Evolutionary conservation across 2,329 filamentous ascomycete genomes (phyloP).

Genomic region (Aspergillus arachidicola): DNA sequence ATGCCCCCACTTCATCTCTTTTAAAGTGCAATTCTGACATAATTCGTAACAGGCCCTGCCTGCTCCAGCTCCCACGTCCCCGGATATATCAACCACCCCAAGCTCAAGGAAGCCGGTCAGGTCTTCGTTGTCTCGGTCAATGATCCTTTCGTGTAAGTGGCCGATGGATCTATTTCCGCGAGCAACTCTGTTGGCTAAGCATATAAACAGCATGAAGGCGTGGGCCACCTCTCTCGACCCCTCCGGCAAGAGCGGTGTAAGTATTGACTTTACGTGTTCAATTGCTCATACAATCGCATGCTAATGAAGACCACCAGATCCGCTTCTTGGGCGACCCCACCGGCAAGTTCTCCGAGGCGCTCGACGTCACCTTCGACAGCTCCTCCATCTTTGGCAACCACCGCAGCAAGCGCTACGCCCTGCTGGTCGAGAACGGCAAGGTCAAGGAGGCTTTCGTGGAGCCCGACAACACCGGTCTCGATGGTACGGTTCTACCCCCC

Average conservation of each 20-base stretch:
- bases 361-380: slow-evolving; percentile 82
- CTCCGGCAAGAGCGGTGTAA: slow-evolving; percentile 71
- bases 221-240: slow-evolving; percentile 82
- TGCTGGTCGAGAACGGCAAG: slow-evolving; percentile 81
- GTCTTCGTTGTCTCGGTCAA: slow-evolving; percentile 93
- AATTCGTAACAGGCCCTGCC: slow-evolving; percentile 51
- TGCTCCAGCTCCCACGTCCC: slow-evolving; percentile 77
- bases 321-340: slow-evolving; percentile 86
- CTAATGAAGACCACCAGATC: slow-evolving; percentile 56
- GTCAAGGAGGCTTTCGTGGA: slow-evolving; percentile 81
- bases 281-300: neutral
- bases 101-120: slow-evolving; percentile 76
- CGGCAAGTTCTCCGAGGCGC: slow-evolving; percentile 76
- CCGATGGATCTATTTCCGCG: neutral
- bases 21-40: neutral
- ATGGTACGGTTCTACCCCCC: slow-evolving; percentile 56
- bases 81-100: slow-evolving; percentile 78
- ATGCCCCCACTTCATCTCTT: slow-evolving; percentile 29
- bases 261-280: slow-evolving; percentile 38
- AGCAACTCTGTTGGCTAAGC: slow-evolving; percentile 1
- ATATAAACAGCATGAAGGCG: slow-evolving; percentile 74
- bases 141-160: slow-evolving; percentile 84
- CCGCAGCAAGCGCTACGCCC: slow-evolving; percentile 84
- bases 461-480: slow-evolving; percentile 82
- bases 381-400: slow-evolving; percentile 77